A percentile compares a stretch with the other conserved stretches of the same genome.
These are phyloP conservation scores for Blastobotrys ciferrii DNA, from an alignment of 1,139 yeast genomes.

Conservation along the genomic window DNA sequence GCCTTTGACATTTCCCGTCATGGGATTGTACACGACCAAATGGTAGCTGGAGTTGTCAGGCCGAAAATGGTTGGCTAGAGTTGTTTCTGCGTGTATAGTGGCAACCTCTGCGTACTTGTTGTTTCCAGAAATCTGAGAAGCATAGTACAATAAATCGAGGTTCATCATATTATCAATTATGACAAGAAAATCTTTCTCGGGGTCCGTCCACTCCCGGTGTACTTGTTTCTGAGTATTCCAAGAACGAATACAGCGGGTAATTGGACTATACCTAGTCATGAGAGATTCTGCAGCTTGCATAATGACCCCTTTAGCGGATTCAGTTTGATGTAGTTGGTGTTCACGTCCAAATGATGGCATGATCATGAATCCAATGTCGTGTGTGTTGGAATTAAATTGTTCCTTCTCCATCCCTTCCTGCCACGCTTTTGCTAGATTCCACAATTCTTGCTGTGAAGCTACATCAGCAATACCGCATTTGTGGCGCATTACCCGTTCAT, in stretches of 20 bases:
- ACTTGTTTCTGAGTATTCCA: constrained; percentile 31
- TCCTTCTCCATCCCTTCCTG: constrained; percentile 27
- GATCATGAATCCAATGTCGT: constrained; percentile 35
- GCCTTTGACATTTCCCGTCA: constrained; percentile 28
- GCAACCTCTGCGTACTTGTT: constrained; percentile 31
- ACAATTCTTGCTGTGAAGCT: background rate
- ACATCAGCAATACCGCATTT: background rate
- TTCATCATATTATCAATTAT: constrained; percentile 39
- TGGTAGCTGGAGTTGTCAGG: constrained; percentile 34
- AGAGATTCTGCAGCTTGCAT: constrained; percentile 33
- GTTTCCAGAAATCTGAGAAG: constrained; percentile 33
- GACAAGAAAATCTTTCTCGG: constrained; percentile 30
- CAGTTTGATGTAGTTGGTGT: constrained; percentile 23
- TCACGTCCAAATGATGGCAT: constrained; percentile 33
- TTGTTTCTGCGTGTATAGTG: constrained; percentile 34
- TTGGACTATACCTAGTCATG: constrained; percentile 30
- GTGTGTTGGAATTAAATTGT: constrained; percentile 32
- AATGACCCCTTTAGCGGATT: constrained; percentile 26
- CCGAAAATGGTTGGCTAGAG: constrained; percentile 33
- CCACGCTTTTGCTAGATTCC: constrained; percentile 25
- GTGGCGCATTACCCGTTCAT: constrained; percentile 26
- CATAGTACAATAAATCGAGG: constrained; percentile 33
- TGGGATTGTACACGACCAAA: constrained; percentile 30
- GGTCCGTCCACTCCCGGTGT: constrained; percentile 22
- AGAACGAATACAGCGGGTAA: constrained; percentile 32